Evolutionary conservation across 306 rosid species (phyloP), one percentile per base, ranked within the genome.

Genomic region (Trifolium repens): DNA sequence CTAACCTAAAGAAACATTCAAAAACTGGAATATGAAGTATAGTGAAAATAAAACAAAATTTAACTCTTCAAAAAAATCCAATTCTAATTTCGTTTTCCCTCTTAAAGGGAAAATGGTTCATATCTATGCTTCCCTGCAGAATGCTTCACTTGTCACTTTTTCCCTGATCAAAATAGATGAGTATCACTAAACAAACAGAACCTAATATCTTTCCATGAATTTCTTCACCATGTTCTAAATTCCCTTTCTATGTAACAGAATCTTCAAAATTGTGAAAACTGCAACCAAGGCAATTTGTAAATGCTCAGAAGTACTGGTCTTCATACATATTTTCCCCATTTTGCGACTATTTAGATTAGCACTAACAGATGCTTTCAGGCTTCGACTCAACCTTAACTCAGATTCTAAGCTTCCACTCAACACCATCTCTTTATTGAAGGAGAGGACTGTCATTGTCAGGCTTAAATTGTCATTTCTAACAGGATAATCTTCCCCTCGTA

Each of bases 401-500:
- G 97, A 85, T 81, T 79, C 92, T 61, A 96, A 53, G 46, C 78
- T 83, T 82, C 97, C 99, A 67, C 92, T 86, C 85, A 96, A 74
- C 54, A 96, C 93, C 72, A 8, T 88, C 81, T 92, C 99, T 76
- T 96, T 89, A 60, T 96, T 80, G 50, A 81, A 89, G 72, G 98
- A 85, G 64, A 96, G 92, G 49, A 87, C 42, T 19, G 97, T 86
- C 93, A 83, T 75, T 47, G 89, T 76, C 78, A 96, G 84, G 73
- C 85, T 89, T 78, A 85, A 47, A 65, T 78, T 78, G 80, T 92
- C 97, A 72, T 87, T 89, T 75, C 90, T 89, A 67, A 84, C 91
- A 7, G 99, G 97, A 84, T 88, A 96, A 82, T 92, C 93, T 64
- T 86, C 85, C 59, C 98, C 99, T 52, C 91, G 84, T 62, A 96